phyloP scores from a whole-genome alignment of 805 yeast species.

The Yarrowia sp. region DNA sequence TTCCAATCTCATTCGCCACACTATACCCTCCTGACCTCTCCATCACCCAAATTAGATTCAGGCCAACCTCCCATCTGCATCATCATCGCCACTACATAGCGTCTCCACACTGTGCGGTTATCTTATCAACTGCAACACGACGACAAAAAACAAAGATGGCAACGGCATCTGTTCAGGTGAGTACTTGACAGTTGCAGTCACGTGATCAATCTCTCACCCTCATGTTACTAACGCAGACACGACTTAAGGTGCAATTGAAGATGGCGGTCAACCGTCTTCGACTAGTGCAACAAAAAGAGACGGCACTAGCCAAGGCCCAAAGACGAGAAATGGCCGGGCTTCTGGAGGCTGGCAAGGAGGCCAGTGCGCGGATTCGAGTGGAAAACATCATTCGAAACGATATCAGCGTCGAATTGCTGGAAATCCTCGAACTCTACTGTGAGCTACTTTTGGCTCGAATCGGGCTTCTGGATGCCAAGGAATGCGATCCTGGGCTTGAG shows the following conservation, averaged over 20 bases:
- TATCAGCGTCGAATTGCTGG: slow-evolving; percentile 77
- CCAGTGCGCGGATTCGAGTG: slow-evolving; percentile 81
- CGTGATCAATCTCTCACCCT: too few relatives aligned
- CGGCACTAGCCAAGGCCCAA: slow-evolving; percentile 76
- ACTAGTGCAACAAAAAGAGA: slow-evolving; percentile 74
- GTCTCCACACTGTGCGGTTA: slow-evolving; percentile 2
- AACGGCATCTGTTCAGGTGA: slow-evolving; percentile 28
- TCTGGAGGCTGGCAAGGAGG: slow-evolving; percentile 72
- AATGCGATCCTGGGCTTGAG: slow-evolving; percentile 65
- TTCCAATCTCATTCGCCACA: background rate
- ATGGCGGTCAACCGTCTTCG: slow-evolving; percentile 76
- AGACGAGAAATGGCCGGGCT: slow-evolving; percentile 75
- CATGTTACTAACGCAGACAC: slow-evolving; percentile 40
- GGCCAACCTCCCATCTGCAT: slow-evolving; percentile 18
- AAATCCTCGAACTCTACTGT: slow-evolving; percentile 79
- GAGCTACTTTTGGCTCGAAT: slow-evolving; percentile 80
- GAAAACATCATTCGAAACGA: slow-evolving; percentile 87
- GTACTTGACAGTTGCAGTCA: background rate
- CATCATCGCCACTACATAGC: slow-evolving; percentile 9
- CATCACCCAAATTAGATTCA: background rate
- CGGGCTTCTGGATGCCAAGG: slow-evolving; percentile 59
- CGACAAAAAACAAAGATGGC: background rate
- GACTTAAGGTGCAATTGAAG: slow-evolving; percentile 53
- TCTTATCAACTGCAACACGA: background rate
- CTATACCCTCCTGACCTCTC: background rate